These are phyloP conservation scores for Aspergillus clavatus DNA, from an alignment of 2,329 filamentous ascomycete genomes.

Conservation along the genomic window DNA sequence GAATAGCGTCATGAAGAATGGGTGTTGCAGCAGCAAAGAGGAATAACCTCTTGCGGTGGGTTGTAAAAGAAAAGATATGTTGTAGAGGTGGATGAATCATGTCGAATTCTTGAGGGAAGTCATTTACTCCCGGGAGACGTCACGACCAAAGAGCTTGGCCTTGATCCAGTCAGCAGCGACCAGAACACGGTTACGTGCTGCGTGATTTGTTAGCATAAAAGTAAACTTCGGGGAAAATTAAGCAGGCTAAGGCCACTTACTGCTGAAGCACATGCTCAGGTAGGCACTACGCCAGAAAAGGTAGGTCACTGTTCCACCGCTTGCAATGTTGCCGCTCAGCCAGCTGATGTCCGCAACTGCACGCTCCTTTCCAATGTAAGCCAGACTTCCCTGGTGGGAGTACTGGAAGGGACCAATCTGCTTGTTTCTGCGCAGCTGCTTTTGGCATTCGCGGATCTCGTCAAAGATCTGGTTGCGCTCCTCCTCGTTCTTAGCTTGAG, in stretches of 20 bases:
- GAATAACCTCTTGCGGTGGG: background rate
- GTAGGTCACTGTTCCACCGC: conserved; percentile 89
- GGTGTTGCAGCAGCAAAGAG: background rate
- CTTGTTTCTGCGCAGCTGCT: conserved; percentile 81
- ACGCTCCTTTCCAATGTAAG: conserved; percentile 97
- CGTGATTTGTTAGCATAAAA: conserved; percentile 12
- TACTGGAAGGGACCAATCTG: conserved; percentile 98
- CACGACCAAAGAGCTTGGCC: conserved; percentile 92
- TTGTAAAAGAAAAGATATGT: conserved; percentile 9
- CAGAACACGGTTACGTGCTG: conserved; percentile 88
- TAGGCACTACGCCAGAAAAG: conserved; percentile 98
- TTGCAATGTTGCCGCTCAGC: conserved; percentile 94
- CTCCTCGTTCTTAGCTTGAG: conserved; percentile 62
- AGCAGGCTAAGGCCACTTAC: conserved; percentile 55
- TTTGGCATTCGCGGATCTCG: conserved; percentile 82
- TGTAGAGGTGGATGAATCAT: conserved; percentile 6
- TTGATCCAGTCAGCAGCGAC: conserved; percentile 95
- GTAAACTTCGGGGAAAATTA: background rate
- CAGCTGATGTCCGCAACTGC: conserved; percentile 96
- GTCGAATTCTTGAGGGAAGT: background rate
- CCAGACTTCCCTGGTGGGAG: conserved; percentile 92
- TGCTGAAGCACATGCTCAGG: conserved; percentile 99
- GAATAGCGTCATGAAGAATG: background rate
- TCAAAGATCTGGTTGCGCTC: conserved; percentile 56
- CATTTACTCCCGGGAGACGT: conserved; percentile 58